Base-by-base conservation (phyloP, 495 filamentous ascomycete species). In the Astrothelium macrocarpum region DNA sequence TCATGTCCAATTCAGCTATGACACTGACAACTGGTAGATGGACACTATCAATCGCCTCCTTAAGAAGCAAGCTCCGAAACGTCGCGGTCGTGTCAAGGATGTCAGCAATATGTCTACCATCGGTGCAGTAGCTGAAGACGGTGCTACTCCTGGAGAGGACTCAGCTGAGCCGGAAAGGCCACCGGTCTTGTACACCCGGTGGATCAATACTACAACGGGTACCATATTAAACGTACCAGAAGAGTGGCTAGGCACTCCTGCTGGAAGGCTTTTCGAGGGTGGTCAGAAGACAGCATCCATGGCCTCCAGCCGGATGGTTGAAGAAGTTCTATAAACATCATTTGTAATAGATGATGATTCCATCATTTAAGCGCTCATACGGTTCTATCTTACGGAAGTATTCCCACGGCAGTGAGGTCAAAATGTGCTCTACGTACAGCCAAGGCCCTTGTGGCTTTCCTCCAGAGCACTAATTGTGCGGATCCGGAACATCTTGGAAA, bases 31-130 rank as follows among this genome's bases (percentile, higher is more conserved):
- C 16, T 5, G 9, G 9, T 29, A 91, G 92, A 95, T 96, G 87
- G 93, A 97, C 73, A 98, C 94, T 16, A 97, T 98, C 80, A 97
- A 97, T 76, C 90, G 93, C 61, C 85, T 98, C 31, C 85, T 97
- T 60, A 91, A 91, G 74, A 96, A 96, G 70, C 95, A 97, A 77
- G 89, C 91, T 3, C 92, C 93, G 25, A 97, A 97, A 75, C 87
- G 80, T 66, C 87, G 80, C 49, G 84, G 80, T 56, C 79, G 78
- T 11, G 78, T 73, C 4, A 80, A 84, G 39, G 49, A 56, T 56
- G 25, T 56, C 49, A 72, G 67, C 31, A 60, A 11, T 18, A 18
- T 16, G 31, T 39, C 43, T 31, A 78, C 74, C 9, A 77, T 80
- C 59, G 70, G 73, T 32, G 80, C 77, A 18, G 76, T 74, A 45